Evolutionary conservation across 2,329 filamentous ascomycete species (phyloP).

Genomic region (Trichoderma arundinaceum): DNA sequence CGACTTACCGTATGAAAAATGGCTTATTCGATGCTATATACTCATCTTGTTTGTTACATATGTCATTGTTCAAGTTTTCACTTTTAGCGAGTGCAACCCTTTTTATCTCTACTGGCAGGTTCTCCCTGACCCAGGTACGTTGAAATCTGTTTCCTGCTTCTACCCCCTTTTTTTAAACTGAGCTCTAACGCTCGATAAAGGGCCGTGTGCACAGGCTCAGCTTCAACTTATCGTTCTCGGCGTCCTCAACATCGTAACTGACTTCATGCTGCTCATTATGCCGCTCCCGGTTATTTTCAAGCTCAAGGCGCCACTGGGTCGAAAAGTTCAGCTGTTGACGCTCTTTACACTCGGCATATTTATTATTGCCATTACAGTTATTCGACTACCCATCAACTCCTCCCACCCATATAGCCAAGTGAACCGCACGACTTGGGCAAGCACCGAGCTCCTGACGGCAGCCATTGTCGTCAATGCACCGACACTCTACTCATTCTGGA

Average conservation of each 20-base stretch:
- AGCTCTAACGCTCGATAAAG: conserved; percentile 30
- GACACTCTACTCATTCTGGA: conserved; percentile 46
- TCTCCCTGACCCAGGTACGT: conserved; percentile 47
- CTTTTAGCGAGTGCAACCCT: conserved; percentile 49
- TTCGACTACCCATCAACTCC: conserved; percentile 48
- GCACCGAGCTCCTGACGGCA: conserved; percentile 45
- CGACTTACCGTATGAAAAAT: conserved; percentile 37
- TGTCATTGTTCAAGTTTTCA: conserved; percentile 42
- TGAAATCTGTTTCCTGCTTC: not conserved
- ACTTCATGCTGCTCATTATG: conserved; percentile 39
- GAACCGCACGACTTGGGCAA: conserved; percentile 48
- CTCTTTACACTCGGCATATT: conserved; percentile 49
- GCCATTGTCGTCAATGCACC: conserved; percentile 48
- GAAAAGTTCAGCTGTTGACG: conserved; percentile 42
- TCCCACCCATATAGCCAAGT: conserved; percentile 44
- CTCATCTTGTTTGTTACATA: conserved; percentile 42
- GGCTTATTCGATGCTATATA: conserved; percentile 39
- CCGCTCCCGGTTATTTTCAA: conserved; percentile 40
- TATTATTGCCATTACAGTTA: conserved; percentile 48
- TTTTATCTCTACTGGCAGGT: conserved; percentile 64
- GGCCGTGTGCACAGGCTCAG: conserved; percentile 41
- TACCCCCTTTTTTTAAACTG: too few relatives aligned
- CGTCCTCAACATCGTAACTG: conserved; percentile 44
- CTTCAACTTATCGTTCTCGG: conserved; percentile 44
- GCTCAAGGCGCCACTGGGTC: conserved; percentile 39